phyloP scores from a whole-genome alignment of 2,329 filamentous ascomycete species.

The Tolypocladium album region DNA sequence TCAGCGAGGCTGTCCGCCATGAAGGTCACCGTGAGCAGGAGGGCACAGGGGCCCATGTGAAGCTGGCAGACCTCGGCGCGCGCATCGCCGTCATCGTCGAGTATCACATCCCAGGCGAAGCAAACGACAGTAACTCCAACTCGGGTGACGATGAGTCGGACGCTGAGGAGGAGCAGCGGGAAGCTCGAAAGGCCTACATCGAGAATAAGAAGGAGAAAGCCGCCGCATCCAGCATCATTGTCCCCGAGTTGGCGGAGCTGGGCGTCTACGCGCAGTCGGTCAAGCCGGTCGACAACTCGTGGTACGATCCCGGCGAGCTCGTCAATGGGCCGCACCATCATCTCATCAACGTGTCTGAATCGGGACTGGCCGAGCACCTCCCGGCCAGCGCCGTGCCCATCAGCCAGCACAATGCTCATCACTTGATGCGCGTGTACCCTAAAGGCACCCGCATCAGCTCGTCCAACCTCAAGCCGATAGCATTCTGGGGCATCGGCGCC shows the following conservation, averaged over 20 bases:
- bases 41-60: conserved; percentile 40
- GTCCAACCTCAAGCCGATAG: conserved; percentile 49
- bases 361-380: conserved; percentile 41
- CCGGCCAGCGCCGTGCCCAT: conserved; percentile 35
- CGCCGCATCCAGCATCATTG: conserved; percentile 35
- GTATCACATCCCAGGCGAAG: conserved; percentile 47
- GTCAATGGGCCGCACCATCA: conserved; percentile 52
- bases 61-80: conserved; percentile 45
- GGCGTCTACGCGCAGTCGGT: conserved; percentile 62
- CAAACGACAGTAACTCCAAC: conserved; percentile 24
- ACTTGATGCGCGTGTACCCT: conserved; percentile 61
- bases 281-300: conserved; percentile 55
- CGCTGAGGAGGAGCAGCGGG: conserved; percentile 31
- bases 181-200: conserved; percentile 41
- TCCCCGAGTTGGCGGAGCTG: conserved; percentile 53
- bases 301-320: conserved; percentile 41
- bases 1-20: conserved; percentile 45
- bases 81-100: conserved; percentile 60
- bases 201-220: conserved; percentile 41
- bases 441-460: conserved; percentile 60
- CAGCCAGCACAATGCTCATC: conserved; percentile 47
- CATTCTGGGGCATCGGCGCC: conserved; percentile 56
- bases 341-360: conserved; percentile 60
- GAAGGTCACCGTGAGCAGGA: conserved; percentile 46
- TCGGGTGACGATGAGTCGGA: conserved; percentile 24